Evolutionary conservation across 768 basidiomycete species (phyloP).

Genomic region (Rhodotorula paludigena): DNA sequence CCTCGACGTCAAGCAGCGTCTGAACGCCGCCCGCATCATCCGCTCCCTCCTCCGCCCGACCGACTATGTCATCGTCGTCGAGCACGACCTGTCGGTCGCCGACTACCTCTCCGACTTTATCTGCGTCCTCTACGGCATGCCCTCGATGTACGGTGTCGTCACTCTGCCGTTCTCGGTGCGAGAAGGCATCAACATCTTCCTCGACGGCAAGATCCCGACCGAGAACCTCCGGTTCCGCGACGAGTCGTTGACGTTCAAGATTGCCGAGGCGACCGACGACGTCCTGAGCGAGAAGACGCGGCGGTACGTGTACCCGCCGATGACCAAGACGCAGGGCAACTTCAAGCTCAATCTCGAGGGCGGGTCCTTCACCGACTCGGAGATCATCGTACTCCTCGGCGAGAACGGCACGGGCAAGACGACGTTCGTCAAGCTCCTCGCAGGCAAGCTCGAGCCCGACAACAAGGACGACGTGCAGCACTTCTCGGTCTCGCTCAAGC

Average conservation of each 20-base stretch:
- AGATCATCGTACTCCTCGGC: constrained; percentile 98
- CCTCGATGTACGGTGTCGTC: constrained; percentile 95
- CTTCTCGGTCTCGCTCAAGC: constrained; percentile 88
- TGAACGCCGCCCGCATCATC: constrained; percentile 91
- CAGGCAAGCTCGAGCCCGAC: constrained; percentile 82
- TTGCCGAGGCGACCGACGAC: constrained; percentile 94
- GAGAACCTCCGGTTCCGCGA: constrained; percentile 98
- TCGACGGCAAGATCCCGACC: constrained; percentile 97
- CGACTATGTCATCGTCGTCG: constrained; percentile 93
- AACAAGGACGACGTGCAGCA: constrained; percentile 58
- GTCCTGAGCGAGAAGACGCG: constrained; percentile 76
- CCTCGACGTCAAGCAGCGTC: constrained; percentile 89
- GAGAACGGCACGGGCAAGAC: constrained; percentile 99
- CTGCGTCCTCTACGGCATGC: constrained; percentile 95
- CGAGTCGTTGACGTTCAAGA: constrained; percentile 92
- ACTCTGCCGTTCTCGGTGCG: constrained; percentile 98
- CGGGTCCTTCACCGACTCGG: constrained; percentile 95
- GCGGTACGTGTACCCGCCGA: constrained; percentile 83
- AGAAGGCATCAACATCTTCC: constrained; percentile 98
- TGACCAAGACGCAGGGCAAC: constrained; percentile 91
- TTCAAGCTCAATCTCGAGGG: constrained; percentile 92
- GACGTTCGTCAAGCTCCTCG: constrained; percentile 90
- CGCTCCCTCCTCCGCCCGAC: constrained; percentile 73
- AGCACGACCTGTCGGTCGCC: constrained; percentile 96
- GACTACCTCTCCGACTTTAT: constrained; percentile 98